These are phyloP conservation scores for Arabis hirsuta DNA, from an alignment of 345 rosid genomes.

Conservation along the genomic window DNA sequence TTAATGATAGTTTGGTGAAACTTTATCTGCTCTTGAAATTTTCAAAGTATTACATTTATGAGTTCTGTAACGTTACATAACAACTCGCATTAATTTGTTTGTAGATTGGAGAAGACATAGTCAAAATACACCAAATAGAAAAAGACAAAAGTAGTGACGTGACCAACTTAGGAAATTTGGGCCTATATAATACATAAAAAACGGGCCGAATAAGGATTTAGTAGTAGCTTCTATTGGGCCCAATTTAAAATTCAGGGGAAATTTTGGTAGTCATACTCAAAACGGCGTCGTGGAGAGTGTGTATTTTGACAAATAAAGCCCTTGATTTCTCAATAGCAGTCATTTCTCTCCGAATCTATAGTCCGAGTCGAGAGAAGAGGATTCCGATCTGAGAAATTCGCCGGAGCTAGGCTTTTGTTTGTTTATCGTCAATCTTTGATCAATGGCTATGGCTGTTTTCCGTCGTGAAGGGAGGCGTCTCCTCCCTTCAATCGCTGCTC, in stretches of 20 bases:
- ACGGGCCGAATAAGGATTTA: too few relatives aligned
- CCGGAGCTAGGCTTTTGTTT: conserved; percentile 36
- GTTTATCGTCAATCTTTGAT: conserved; percentile 24
- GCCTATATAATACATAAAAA: too few relatives aligned
- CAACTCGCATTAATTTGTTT: too few relatives aligned
- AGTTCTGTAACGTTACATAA: too few relatives aligned
- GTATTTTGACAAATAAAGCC: conserved; percentile 33
- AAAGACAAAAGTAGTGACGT: too few relatives aligned
- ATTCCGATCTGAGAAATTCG: conserved; percentile 39
- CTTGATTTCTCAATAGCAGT: conserved; percentile 32
- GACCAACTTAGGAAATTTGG: not conserved
- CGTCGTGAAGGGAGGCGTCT: conserved; percentile 85
- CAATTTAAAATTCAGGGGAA: conserved; percentile 12
- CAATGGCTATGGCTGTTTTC: conserved; percentile 77
- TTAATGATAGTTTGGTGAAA: too few relatives aligned
- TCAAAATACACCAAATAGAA: too few relatives aligned
- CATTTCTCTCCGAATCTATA: conserved; percentile 32
- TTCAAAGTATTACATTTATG: too few relatives aligned
- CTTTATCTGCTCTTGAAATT: too few relatives aligned
- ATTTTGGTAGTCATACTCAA: not conserved
- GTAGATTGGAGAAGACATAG: too few relatives aligned
- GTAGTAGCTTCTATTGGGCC: not conserved
- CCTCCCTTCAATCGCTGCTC: conserved; percentile 60
- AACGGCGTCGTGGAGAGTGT: conserved; percentile 29
- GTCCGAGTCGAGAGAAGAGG: conserved; percentile 19